Base-by-base conservation (phyloP, 2,329 filamentous ascomycete genomes). In the Mycosphaerelloides madeirae region DNA sequence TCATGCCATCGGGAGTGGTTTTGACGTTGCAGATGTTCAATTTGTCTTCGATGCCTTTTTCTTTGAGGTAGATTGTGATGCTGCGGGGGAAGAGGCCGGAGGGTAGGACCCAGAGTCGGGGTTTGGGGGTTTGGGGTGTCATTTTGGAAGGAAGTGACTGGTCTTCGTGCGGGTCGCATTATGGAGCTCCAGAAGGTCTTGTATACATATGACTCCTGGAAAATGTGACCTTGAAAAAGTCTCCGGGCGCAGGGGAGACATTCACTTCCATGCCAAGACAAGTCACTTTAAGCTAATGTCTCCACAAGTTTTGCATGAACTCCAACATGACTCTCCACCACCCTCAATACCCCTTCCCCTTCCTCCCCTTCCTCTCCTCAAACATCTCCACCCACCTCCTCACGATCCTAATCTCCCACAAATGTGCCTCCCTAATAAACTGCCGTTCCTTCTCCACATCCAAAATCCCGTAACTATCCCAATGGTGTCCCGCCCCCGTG, bases 401-500 rank as follows among this genome's bases (percentile, higher is more conserved):
- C 12, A 87, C 84, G 62, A 85, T 84, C 32, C 70, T 66, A 14
- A 79, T 68, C 54, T 84, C 73, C 54, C 76, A 68, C 33, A 67
- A 59, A 60, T 88, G 84, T 1, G 77, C 73, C n/a, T 80, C 71
- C 3, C 68, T 70, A 3, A 88, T 75, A 48, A 75, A 78, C 45
- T 74, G 68, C 6, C 80, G 69, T 5, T 68, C 59, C 0, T 81
- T 82, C 1, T 81, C 81, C 19, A 86, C 58, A 2, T 69, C 65
- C 2, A 80, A 78, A 18, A 85, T 58, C 2, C 56, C 56, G 33
- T 53, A 55, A 19, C 50, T 53, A 43, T 60, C 57, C 57, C 57
- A 1, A 18, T 77, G 73, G 58, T 78, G 75, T 1, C 75, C 75
- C 0, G 66, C 70, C 1, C 73, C 73, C 0, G 69, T 67, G 47